These are phyloP conservation scores for Phytophthora constricta DNA, from an alignment of 352 stramenopile species.

Conservation along the genomic window DNA sequence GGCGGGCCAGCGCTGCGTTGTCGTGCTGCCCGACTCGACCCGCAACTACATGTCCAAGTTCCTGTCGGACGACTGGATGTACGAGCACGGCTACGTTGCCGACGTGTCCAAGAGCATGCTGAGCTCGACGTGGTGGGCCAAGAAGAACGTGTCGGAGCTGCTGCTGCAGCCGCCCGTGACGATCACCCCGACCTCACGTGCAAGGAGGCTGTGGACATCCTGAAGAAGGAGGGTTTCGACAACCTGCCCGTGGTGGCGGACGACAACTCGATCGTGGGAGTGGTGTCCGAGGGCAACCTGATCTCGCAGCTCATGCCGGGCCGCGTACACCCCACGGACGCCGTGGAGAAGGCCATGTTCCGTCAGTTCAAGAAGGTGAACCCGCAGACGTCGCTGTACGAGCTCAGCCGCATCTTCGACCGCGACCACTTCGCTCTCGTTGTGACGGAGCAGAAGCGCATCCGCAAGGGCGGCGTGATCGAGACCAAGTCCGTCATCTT, in stretches of 20 bases:
- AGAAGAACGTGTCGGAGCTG: slow-evolving; percentile 92
- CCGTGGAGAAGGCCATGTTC: slow-evolving; percentile 94
- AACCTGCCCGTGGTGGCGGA: slow-evolving; percentile 81
- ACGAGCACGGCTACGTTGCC: slow-evolving; percentile 84
- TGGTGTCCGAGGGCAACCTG: slow-evolving; percentile 97
- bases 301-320: slow-evolving; percentile 92
- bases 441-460: slow-evolving; percentile 93
- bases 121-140: slow-evolving; percentile 95
- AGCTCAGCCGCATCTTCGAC: slow-evolving; percentile 95
- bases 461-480: slow-evolving; percentile 72
- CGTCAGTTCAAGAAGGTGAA: slow-evolving; percentile 96
- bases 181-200: slow-evolving; percentile 91
- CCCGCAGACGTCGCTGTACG: slow-evolving; percentile 89
- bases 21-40: slow-evolving; percentile 95
- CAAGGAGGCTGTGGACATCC: slow-evolving; percentile 94
- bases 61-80: slow-evolving; percentile 96
- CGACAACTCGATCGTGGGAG: slow-evolving; percentile 92
- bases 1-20: slow-evolving; percentile 92
- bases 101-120: slow-evolving; percentile 75
- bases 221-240: slow-evolving; percentile 93
- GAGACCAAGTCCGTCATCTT: slow-evolving; percentile 92
- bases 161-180: slow-evolving; percentile 91
- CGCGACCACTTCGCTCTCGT: slow-evolving; percentile 96
- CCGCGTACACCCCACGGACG: slow-evolving; percentile 85
- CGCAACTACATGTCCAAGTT: slow-evolving; percentile 99